Percentiles rank a stretch among this genome's conserved stretches.
These are phyloP conservation scores for Cucurbita moschata DNA, from an alignment of 306 rosid species.

Conservation along the genomic window DNA sequence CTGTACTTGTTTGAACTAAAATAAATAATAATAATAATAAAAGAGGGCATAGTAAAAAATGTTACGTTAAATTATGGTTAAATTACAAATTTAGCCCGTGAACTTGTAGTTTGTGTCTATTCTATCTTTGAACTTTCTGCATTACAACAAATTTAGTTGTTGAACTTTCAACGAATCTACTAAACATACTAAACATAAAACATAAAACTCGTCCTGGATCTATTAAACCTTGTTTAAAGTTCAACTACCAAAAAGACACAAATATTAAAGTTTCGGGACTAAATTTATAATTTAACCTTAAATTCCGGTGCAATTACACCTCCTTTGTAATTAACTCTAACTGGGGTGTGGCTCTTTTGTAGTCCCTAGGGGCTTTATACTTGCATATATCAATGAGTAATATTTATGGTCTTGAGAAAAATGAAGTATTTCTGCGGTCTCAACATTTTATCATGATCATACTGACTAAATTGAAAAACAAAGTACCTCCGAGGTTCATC, in stretches of 20 bases:
- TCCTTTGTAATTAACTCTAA: background rate
- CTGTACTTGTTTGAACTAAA: background rate
- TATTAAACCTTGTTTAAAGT: background rate
- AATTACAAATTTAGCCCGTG: background rate
- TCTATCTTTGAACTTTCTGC: no score
- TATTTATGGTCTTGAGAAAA: background rate
- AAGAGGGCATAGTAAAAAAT: background rate
- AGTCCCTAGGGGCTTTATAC: background rate
- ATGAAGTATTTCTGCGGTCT: background rate
- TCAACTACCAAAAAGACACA: background rate
- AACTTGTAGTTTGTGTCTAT: no score
- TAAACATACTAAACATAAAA: no score
- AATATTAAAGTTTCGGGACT: no score
- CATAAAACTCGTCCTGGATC: background rate
- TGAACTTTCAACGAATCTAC: no score
- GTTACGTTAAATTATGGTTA: background rate
- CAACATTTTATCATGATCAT: background rate
- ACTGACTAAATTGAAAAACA: background rate
- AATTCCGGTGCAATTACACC: background rate
- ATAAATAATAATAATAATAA: no score
- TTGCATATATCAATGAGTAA: background rate
- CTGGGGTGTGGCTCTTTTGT: background rate
- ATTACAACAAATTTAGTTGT: no score
- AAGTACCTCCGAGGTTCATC: conserved; percentile 72
- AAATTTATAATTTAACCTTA: no score